Evolutionary conservation across 1,284 basidiomycete genomes (phyloP).

Genomic region (Boletellus sp.): DNA sequence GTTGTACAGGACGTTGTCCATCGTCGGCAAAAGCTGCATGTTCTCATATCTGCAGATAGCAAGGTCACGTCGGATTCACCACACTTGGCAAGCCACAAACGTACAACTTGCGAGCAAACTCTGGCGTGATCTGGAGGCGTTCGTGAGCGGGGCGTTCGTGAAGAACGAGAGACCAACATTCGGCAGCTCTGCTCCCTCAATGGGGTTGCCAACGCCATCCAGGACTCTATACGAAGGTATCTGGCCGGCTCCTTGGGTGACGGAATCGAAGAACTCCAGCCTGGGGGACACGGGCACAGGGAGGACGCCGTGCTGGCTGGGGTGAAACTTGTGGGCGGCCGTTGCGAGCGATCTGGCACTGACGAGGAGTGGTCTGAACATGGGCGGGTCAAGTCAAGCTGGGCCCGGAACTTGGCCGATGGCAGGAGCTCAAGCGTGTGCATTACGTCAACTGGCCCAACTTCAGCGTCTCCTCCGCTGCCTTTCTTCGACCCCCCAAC

Average conservation of each 20-base stretch:
- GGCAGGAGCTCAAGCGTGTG: neutral
- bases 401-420: slow-evolving; percentile 20
- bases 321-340: slow-evolving; percentile 23
- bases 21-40: slow-evolving; percentile 80
- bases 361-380: slow-evolving; percentile 12
- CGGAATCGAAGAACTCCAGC: slow-evolving; percentile 75
- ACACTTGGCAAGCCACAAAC: slow-evolving; percentile 18
- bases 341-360: slow-evolving; percentile 23
- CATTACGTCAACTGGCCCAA: slow-evolving; percentile 32
- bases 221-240: slow-evolving; percentile 83
- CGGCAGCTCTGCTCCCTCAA: slow-evolving; percentile 72
- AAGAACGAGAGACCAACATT: slow-evolving; percentile 46
- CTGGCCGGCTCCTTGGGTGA: slow-evolving; percentile 53
- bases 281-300: slow-evolving; percentile 65
- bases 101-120: slow-evolving; percentile 69
- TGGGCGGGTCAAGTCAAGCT: slow-evolving; percentile 6
- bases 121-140: slow-evolving; percentile 61
- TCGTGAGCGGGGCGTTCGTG: slow-evolving; percentile 5
- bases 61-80: neutral
- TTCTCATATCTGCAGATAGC: slow-evolving; percentile 58
- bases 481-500: slow-evolving; percentile 66
- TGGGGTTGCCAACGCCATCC: slow-evolving; percentile 68
- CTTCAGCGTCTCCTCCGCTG: slow-evolving; percentile 60
- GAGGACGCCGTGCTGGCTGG: slow-evolving; percentile 41
- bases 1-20: slow-evolving; percentile 89